Base-by-base conservation (phyloP, 805 yeast species). In the Lipomyces sp. region DNA sequence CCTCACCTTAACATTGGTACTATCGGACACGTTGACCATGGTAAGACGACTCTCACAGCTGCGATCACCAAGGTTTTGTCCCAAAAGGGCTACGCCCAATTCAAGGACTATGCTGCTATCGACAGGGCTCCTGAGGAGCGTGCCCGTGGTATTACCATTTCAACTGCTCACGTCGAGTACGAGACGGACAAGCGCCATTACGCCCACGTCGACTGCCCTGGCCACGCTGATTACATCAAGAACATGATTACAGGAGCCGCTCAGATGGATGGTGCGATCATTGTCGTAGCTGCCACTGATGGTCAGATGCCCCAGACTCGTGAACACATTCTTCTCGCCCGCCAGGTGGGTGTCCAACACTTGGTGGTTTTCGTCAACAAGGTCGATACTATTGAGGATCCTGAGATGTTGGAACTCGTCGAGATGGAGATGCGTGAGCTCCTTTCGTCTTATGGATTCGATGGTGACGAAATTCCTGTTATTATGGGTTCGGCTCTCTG, bases 351-450 rank as follows among this genome's bases (percentile, higher is more conserved):
- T 86, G 97, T 95, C 73, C 96, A 94, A 83, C 87, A 92, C 82
- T 86, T 95, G 78, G 98, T 95, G 80, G 99, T 95, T 62, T 95
- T 90, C 75, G 98, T 95, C 68, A 95, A 95, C 90, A 95, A 95
- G 85, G 95, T 95, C 75, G 99, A 95, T 81, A 90, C 97, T 75
- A 87, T 95, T 78, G 98, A 95, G 78, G 99, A 95, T 80, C 96
- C 97, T 72, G 99, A 95, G 85, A 95, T 94, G 98, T 86, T 95
- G 80, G 99, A 95, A 85, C 88, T 95, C 76, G 99, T 95, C 73
- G 99, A 95, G 85, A 95, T 95, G 99, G 99, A 95, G 85, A 95
- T 95, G 99, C 90, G 99, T 84, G 99, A 95, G 79, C 85, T 95
- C 73, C 85, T 95, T 78, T 77, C 87, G 73, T 85, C 90, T 73